Base-by-base conservation (phyloP, 805 yeast species). In the Komagataella populi region DNA sequence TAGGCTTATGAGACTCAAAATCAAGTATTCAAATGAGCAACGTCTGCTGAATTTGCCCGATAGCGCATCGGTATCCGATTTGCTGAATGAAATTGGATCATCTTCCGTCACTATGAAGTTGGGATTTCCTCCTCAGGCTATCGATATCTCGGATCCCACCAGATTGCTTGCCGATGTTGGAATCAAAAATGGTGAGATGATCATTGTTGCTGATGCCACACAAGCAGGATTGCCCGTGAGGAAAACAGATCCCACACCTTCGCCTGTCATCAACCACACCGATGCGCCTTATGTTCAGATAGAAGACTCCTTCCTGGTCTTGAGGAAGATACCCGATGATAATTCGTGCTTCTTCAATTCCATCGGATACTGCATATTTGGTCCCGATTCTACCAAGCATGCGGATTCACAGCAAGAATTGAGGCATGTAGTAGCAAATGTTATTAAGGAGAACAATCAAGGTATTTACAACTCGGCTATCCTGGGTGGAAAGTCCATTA, bases 311-410 rank as follows among this genome's bases (percentile, higher is more conserved):
- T 66, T 65, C 49, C 57, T 81, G 17, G 70, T 74, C 6, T 66
- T 83, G 6, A 72, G 86, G 24, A 73, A 76, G 49, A 78, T 84
- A 52, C 83, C 86, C 0, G 89, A 85, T 60, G 91, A 85, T 63
- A 85, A 85, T 60, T 83, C 91, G 6, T 85, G 95, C 60, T 65
- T 85, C 51, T 85, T 85, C 66, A 78, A 84, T 57, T 72, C 90
- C 0, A 70, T 85, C 1, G 70, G 81, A 1, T 79, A 77, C 57
- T 75, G 80, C 10, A 60, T 73, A 2, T 67, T 56, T 39, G 68
- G 68, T 0, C 51, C 56, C 12, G 52, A 51, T 12, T 56, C 62
- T 12, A 54, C 72, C 55, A 66, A 70, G 45, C 71, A 70, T 46
- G 58, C 70, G 1, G 70, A 74, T 23, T 62, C 74, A 36, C 76